These are phyloP conservation scores for Pseudogymnoascus sp. DNA, from an alignment of 2,329 filamentous ascomycete species.

Conservation along the genomic window DNA sequence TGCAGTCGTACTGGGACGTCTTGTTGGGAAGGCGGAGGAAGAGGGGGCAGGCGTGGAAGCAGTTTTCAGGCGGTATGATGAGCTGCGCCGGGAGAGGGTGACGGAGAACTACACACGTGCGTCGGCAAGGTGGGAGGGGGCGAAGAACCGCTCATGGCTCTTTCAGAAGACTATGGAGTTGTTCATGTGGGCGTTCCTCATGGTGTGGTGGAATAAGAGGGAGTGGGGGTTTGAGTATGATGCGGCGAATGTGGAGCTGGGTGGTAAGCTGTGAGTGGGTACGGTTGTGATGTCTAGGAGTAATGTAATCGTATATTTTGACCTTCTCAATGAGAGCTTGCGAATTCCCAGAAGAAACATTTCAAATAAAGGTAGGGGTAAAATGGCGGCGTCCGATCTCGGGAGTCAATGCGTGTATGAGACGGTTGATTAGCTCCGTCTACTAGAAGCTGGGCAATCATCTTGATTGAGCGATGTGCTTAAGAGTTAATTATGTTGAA, in stretches of 20 bases:
- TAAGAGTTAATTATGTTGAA: constrained; percentile 31
- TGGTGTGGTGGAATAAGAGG: background rate
- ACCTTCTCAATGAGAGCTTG: background rate
- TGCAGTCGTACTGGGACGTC: constrained; percentile 40
- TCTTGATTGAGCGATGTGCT: background rate
- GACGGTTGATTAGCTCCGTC: constrained; percentile 12
- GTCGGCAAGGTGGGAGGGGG: constrained; percentile 23
- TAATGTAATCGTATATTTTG: background rate
- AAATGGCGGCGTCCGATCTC: background rate
- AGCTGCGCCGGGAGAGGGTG: constrained; percentile 27
- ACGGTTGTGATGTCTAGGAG: background rate
- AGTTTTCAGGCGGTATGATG: constrained; percentile 23
- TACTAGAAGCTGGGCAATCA: background rate
- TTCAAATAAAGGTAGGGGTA: background rate
- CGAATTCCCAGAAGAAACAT: background rate
- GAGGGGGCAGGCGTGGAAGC: constrained; percentile 41
- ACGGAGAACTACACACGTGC: constrained; percentile 34
- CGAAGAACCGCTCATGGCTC: constrained; percentile 20
- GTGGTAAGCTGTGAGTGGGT: background rate
- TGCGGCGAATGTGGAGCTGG: background rate
- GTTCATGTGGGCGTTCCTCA: constrained; percentile 24
- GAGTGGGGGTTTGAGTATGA: background rate
- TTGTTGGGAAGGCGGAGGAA: constrained; percentile 37
- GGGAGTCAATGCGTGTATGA: background rate
- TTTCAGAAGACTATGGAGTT: constrained; percentile 23